Evolutionary conservation across 169 alveolate species (phyloP).

Genomic region (Eimeria falciformis): DNA sequence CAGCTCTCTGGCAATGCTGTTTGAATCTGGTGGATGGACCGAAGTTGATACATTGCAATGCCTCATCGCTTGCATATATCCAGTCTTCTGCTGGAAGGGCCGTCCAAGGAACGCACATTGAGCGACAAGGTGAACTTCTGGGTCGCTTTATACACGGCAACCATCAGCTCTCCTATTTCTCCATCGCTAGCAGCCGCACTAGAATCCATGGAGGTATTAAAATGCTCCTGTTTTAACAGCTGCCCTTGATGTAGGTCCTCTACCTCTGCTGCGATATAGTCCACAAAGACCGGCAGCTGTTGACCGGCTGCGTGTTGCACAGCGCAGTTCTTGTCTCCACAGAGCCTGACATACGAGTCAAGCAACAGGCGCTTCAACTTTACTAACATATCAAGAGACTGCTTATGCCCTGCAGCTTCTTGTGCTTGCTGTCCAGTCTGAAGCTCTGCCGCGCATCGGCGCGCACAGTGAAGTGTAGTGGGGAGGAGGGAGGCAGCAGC

Average conservation of each 20-base stretch:
- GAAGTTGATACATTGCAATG: no score
- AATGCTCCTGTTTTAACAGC: neutral
- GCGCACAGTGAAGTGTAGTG: slow-evolving; percentile 35
- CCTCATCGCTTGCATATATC: neutral
- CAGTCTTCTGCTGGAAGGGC: neutral
- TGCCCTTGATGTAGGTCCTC: slow-evolving; percentile 43
- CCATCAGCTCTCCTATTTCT: slow-evolving; percentile 54
- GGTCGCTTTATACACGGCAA: slow-evolving; percentile 61
- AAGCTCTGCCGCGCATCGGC: slow-evolving; percentile 24
- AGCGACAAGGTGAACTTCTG: slow-evolving; percentile 54
- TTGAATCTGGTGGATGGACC: neutral
- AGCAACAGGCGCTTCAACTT: slow-evolving; percentile 40
- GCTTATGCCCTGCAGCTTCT: neutral
- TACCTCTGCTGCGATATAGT: slow-evolving; percentile 54
- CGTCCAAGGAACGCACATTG: slow-evolving; percentile 19
- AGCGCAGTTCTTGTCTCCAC: slow-evolving; percentile 63
- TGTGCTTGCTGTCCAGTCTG: neutral
- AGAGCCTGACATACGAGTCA: slow-evolving; percentile 37
- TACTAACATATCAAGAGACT: neutral
- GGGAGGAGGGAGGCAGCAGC: slow-evolving; percentile 59
- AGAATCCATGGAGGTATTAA: neutral
- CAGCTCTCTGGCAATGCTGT: neutral
- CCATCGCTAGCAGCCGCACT: slow-evolving; percentile 15
- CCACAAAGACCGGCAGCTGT: slow-evolving; percentile 66
- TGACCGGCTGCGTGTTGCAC: slow-evolving; percentile 71